Conservation (phyloP, 768 basidiomycete genomes). For the Suillus alpinus region DNA sequence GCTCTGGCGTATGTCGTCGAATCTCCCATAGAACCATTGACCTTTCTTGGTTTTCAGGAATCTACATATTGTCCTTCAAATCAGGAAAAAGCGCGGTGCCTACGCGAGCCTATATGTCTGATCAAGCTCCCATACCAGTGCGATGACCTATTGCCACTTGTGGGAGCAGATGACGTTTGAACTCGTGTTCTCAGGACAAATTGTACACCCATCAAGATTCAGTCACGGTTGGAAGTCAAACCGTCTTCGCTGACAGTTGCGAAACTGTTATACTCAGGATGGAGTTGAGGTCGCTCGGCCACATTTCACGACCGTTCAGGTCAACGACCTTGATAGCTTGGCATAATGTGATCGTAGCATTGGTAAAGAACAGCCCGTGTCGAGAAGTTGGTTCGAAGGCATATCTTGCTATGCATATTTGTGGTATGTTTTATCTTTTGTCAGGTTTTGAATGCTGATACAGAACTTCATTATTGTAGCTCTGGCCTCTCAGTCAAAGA, state of each 20-base stretch:
- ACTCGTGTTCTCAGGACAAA: background rate
- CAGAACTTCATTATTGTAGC: background rate
- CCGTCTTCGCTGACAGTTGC: background rate
- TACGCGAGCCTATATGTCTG: background rate
- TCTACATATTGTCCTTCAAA: background rate
- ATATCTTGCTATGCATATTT: background rate
- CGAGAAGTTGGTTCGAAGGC: background rate
- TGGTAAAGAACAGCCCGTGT: background rate
- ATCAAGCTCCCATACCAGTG: background rate
- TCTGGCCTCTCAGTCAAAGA: background rate
- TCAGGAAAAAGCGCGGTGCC: no score
- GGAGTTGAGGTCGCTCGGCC: background rate
- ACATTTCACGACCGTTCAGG: background rate
- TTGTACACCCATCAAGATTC: background rate
- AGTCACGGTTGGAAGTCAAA: background rate
- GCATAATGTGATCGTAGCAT: background rate
- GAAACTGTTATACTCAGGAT: background rate
- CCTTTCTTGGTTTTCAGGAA: background rate
- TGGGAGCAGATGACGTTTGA: background rate
- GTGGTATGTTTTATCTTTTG: background rate
- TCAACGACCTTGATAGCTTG: background rate
- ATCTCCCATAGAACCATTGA: background rate
- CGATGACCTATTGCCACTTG: background rate
- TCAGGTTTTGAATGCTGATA: background rate
- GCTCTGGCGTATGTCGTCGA: background rate